Percentiles rank a stretch among this genome's conserved stretches.
phyloP scores from a whole-genome alignment of 2,329 filamentous ascomycete genomes.

The Mollisiaceae sp. region DNA sequence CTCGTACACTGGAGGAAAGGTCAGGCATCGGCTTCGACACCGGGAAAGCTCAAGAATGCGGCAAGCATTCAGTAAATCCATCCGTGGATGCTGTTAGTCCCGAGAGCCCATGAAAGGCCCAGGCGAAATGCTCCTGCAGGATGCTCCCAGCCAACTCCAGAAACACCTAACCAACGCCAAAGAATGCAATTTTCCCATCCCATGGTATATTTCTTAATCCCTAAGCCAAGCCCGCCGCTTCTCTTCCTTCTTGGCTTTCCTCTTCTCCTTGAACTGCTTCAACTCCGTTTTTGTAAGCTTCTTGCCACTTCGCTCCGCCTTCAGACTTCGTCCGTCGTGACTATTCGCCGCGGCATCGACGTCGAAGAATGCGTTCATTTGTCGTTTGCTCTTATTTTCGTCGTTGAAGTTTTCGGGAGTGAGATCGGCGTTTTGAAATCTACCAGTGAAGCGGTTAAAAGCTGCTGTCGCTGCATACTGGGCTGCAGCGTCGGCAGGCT shows the following conservation, averaged over 20 bases:
- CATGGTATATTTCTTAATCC: slow-evolving; percentile 60
- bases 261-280: slow-evolving; percentile 90
- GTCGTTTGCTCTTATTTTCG: slow-evolving; percentile 83
- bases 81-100: too few species aligned
- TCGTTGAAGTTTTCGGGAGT: slow-evolving; percentile 81
- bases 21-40: background rate
- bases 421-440: slow-evolving; percentile 72
- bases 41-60: background rate
- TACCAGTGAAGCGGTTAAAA: slow-evolving; percentile 93
- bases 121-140: background rate
- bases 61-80: background rate
- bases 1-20: background rate
- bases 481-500: slow-evolving; percentile 48
- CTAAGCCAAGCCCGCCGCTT: slow-evolving; percentile 90
- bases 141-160: slow-evolving; percentile 7
- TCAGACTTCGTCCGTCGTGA: slow-evolving; percentile 88
- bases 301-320: slow-evolving; percentile 86
- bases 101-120: background rate
- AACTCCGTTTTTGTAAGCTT: slow-evolving; percentile 85
- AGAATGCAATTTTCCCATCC: background rate
- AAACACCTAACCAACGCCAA: background rate
- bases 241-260: slow-evolving; percentile 88
- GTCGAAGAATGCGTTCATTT: slow-evolving; percentile 95
- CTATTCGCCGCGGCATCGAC: slow-evolving; percentile 91
- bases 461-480: slow-evolving; percentile 71